Conservation (phyloP, 257 asterid genomes). For the Nyctanthes arbortristis region DNA sequence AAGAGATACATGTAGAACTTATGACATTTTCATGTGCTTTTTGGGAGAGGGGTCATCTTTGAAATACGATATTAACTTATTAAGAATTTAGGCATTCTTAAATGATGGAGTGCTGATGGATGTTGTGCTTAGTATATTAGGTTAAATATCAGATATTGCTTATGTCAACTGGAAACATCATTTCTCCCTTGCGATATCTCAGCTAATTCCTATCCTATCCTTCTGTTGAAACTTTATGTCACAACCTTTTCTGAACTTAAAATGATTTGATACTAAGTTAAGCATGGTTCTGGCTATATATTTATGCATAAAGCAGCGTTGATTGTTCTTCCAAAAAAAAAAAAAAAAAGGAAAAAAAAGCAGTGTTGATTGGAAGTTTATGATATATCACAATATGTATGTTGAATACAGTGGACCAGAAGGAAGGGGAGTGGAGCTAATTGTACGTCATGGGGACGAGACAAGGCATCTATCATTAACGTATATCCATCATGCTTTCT, state of each 20-base stretch:
- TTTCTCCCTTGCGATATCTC: slow-evolving; percentile 5
- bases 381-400: slow-evolving; percentile 22
- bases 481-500: slow-evolving; percentile 43
- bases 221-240: not conserved
- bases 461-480: slow-evolving; percentile 58
- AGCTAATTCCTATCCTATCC: not conserved
- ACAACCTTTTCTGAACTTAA: not conserved
- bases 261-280: not conserved
- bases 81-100: not conserved
- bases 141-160: not conserved
- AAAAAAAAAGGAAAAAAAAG: too few relatives aligned
- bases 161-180: not conserved
- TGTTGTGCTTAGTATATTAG: not conserved
- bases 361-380: slow-evolving; percentile 17
- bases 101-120: not conserved
- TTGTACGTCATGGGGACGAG: slow-evolving; percentile 66
- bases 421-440: slow-evolving; percentile 81
- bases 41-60: not conserved
- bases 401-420: slow-evolving; percentile 85
- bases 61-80: not conserved
- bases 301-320: not conserved
- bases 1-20: not conserved
- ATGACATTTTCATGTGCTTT: not conserved
- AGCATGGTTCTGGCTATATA: not conserved
- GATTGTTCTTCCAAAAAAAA: too few relatives aligned